Conservation (phyloP, 345 rosid genomes). For the Linum lewisii region DNA sequence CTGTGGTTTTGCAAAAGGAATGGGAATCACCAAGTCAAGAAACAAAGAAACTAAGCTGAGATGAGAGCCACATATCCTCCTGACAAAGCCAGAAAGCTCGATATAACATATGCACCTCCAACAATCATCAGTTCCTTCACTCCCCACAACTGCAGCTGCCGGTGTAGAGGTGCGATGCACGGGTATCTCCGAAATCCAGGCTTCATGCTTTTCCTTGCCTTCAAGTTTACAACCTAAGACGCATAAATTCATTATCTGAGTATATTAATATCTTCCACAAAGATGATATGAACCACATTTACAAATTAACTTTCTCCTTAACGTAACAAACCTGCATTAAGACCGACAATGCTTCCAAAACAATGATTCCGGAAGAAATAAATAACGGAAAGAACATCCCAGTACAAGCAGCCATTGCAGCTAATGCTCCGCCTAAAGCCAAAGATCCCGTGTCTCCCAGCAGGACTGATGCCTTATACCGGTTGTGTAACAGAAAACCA, state of each 20-base stretch:
- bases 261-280: neutral
- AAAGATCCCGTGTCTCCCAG: slow-evolving; percentile 84
- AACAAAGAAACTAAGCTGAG: slow-evolving; percentile 31
- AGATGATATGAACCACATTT: neutral
- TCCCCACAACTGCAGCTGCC: slow-evolving; percentile 38
- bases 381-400: slow-evolving; percentile 91
- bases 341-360: slow-evolving; percentile 55
- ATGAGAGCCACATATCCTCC: slow-evolving; percentile 54
- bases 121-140: slow-evolving; percentile 46
- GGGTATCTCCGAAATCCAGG: slow-evolving; percentile 30
- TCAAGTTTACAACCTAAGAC: slow-evolving; percentile 34
- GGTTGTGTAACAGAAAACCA: slow-evolving; percentile 81
- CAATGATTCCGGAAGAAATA: slow-evolving; percentile 66
- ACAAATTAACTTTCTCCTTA: neutral
- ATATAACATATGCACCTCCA: slow-evolving; percentile 37
- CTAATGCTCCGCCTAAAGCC: slow-evolving; percentile 87
- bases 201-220: slow-evolving; percentile 21
- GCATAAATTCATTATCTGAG: neutral
- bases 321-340: slow-evolving; percentile 46
- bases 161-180: slow-evolving; percentile 48
- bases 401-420: slow-evolving; percentile 91
- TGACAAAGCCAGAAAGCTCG: slow-evolving; percentile 32
- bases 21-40: too few species aligned
- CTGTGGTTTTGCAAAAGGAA: too few species aligned
- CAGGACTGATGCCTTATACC: slow-evolving; percentile 67